phyloP scores from a whole-genome alignment of 371 early-diverging fungal genomes.

The Apophysomyces elegans region DNA sequence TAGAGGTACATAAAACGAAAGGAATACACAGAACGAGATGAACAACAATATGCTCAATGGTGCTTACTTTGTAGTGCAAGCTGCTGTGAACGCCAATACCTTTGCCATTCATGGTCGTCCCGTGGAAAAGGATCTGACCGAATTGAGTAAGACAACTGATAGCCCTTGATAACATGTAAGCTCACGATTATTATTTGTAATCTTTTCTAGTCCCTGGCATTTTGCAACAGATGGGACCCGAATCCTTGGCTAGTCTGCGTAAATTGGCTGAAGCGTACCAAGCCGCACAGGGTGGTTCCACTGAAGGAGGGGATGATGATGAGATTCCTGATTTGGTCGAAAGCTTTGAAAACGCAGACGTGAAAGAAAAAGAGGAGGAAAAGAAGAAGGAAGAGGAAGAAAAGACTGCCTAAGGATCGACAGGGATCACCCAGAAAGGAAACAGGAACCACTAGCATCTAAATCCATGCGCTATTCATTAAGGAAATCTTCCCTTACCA shows the following conservation, averaged over 20 bases:
- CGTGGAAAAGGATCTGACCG: conserved; percentile 86
- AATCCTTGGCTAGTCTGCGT: conserved; percentile 77
- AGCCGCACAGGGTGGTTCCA: conserved; percentile 37
- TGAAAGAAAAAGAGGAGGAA: conserved; percentile 31
- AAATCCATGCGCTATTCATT: no score
- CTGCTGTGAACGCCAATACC: conserved; percentile 84
- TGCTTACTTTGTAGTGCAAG: conserved; percentile 62
- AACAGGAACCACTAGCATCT: no score
- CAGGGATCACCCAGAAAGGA: no score
- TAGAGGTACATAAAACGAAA: conserved; percentile 65
- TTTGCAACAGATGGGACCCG: conserved; percentile 87
- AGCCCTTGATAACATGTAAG: no score
- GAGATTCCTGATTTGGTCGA: conserved; percentile 68
- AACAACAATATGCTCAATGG: background rate
- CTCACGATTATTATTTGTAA: background rate
- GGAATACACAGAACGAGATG: background rate
- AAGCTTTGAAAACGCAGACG: conserved; percentile 23
- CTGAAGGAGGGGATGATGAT: conserved; percentile 45
- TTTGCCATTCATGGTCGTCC: conserved; percentile 86
- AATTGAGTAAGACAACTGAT: conserved; percentile 46
- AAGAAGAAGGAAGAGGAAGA: conserved; percentile 30
- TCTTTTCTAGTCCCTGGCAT: conserved; percentile 71
- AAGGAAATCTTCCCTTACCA: no score
- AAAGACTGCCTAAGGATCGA: background rate
- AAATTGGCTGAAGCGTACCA: conserved; percentile 78